These are phyloP conservation scores for Clonostachys byssicola DNA, from an alignment of 2,329 filamentous ascomycete genomes.

Conservation along the genomic window DNA sequence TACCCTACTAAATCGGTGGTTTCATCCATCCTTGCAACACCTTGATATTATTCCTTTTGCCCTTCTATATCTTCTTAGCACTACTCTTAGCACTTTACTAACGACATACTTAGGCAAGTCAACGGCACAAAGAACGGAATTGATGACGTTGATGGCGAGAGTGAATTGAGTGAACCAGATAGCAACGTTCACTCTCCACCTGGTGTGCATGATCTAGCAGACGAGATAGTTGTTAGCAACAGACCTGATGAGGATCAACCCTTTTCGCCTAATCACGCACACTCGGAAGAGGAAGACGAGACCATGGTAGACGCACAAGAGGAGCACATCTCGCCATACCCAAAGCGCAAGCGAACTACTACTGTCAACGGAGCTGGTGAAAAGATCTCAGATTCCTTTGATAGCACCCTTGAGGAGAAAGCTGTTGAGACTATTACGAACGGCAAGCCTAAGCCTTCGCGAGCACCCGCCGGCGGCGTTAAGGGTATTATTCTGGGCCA, in stretches of 20 bases:
- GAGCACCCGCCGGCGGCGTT: constrained; percentile 20
- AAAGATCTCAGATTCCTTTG: neutral
- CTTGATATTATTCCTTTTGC: no score
- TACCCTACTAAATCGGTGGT: no score
- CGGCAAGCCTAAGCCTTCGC: constrained; percentile 13
- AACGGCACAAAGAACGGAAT: neutral
- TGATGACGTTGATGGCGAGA: constrained; percentile 31
- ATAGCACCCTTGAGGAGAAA: neutral
- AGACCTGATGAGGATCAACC: constrained; percentile 25
- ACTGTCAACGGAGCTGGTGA: neutral
- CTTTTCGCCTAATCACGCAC: neutral
- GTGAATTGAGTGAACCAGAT: constrained; percentile 37
- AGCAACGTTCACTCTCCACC: constrained; percentile 27
- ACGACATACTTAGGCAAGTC: neutral
- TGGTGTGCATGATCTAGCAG: constrained; percentile 28
- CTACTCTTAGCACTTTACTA: no score
- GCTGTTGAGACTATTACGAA: neutral
- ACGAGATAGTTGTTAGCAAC: constrained; percentile 49
- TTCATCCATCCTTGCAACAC: no score
- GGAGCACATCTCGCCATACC: constrained; percentile 35
- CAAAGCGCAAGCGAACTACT: constrained; percentile 52
- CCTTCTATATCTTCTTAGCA: no score
- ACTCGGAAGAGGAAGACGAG: constrained; percentile 28
- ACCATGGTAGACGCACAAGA: constrained; percentile 36
- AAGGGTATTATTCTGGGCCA: constrained; percentile 51